A percentile compares a stretch with the other conserved stretches of the same genome.
phyloP scores from a whole-genome alignment of 179 eudicot genomes.

The Beta lomatogona region DNA sequence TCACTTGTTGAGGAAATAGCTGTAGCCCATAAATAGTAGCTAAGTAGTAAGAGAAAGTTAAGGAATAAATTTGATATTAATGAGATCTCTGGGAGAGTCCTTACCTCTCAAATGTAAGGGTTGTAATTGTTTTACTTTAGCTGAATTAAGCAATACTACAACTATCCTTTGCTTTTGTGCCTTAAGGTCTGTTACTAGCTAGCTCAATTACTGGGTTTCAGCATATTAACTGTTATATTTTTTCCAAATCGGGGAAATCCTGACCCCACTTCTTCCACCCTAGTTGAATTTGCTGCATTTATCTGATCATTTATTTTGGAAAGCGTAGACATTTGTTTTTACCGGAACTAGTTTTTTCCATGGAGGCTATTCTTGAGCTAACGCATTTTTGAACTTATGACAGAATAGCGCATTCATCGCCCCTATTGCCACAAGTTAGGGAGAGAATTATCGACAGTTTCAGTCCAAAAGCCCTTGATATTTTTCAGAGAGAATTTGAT shows the following conservation, averaged over 20 bases:
- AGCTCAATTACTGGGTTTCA: too few species aligned
- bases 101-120: too few species aligned
- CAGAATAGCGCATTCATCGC: conserved; percentile 72
- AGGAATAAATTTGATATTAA: too few species aligned
- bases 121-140: too few species aligned
- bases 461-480: conserved; percentile 66
- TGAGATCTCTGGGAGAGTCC: too few species aligned
- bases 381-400: conserved; percentile 17
- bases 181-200: too few species aligned
- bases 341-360: neutral
- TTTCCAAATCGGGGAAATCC: neutral
- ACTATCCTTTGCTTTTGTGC: too few species aligned
- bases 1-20: too few species aligned
- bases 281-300: neutral
- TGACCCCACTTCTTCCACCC: neutral
- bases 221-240: neutral
- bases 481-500: conserved; percentile 83
- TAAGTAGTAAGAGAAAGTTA: too few species aligned
- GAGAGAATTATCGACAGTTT: conserved; percentile 84
- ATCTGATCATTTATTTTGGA: neutral
- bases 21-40: too few species aligned
- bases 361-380: conserved; percentile 8
- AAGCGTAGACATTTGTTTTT: neutral
- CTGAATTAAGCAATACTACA: too few species aligned
- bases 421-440: conserved; percentile 65